Evolutionary conservation across 371 early-diverging fungal species (phyloP).

Genomic region (Apophysomyces variabilis): DNA sequence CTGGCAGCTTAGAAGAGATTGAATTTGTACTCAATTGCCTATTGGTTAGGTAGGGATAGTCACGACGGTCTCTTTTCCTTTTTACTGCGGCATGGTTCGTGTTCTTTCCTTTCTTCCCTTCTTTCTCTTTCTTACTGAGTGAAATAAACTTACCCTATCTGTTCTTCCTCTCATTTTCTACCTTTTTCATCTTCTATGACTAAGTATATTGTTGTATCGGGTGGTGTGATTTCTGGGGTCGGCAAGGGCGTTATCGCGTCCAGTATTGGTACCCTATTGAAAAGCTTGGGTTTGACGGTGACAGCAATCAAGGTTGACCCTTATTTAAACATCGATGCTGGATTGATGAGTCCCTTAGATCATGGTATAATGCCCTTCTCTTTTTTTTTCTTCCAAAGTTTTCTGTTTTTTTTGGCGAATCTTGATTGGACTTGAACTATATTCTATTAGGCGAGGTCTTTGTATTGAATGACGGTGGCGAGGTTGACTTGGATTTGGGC

Average conservation of each 20-base stretch:
- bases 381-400: not conserved
- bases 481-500: conserved; percentile 99
- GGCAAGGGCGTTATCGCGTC: conserved; percentile 99
- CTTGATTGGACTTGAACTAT: not conserved
- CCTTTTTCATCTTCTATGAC: conserved; percentile 40
- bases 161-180: not conserved
- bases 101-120: too few species aligned
- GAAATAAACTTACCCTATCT: not conserved
- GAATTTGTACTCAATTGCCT: too few species aligned
- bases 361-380: conserved; percentile 71
- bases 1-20: too few species aligned
- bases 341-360: conserved; percentile 96
- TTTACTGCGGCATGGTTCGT: too few species aligned
- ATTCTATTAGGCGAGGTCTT: conserved; percentile 90
- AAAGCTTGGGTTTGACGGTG: conserved; percentile 93
- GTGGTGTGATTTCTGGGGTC: conserved; percentile 99
- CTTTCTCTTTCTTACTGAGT: too few species aligned
- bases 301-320: conserved; percentile 99
- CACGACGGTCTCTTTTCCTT: too few species aligned
- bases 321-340: conserved; percentile 99
- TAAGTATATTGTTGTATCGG: conserved; percentile 98
- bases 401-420: not conserved
- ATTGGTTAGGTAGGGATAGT: too few species aligned
- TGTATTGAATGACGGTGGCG: conserved; percentile 99
- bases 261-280: conserved; percentile 95